Evolutionary conservation across 2,329 filamentous ascomycete species (phyloP), one percentile per base, ranked within the genome.

Genomic region (Microdochium nivale): DNA sequence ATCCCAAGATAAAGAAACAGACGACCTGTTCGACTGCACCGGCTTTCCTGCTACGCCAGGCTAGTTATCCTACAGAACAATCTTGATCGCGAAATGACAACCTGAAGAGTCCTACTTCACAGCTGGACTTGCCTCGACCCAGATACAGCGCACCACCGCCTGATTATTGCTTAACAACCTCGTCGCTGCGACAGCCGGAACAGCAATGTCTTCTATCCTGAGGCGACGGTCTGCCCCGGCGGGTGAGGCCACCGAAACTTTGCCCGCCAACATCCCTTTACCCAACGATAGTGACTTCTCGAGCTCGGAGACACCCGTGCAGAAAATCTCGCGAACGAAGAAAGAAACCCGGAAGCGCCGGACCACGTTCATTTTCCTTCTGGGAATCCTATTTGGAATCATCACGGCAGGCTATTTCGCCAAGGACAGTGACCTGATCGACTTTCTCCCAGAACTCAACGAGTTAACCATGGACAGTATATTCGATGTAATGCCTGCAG

Each of bases 381-480:
- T 99, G 21, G 94, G 94, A 30, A 89, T 90, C 40, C 63, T 99
- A n/a, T 92, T 94, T 60, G 94, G 94, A 13, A 79, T 99, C 52
- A 72, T 95, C n/a, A 78, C 86, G 2, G 94, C 94, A 1, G 86
- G 90, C 27, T 90, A 96, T 68, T 94, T 99, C 60, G 92, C 91
- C 27, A 86, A 87, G 58, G 88, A 80, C 66, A 94, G 91, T 69
- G 90, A 96, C 63, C 78, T 97, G 56, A 91, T 96, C 56, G 90
- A 90, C 55, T 76, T 96, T 13, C 25, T 47, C 56, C 81, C 81
- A 14, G 82, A 84, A 61, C 65, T 86, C 48, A 72, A 76, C 50
- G 88, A 92, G 53, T 76, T 88, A 62, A 94, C 88, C 63, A 80
- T 99, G 70, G 91, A 96, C 59, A 86, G 82, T 55, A 70, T 97